phyloP scores from a whole-genome alignment of 1,139 yeast genomes.

The Suhomyces ambrosiae region DNA sequence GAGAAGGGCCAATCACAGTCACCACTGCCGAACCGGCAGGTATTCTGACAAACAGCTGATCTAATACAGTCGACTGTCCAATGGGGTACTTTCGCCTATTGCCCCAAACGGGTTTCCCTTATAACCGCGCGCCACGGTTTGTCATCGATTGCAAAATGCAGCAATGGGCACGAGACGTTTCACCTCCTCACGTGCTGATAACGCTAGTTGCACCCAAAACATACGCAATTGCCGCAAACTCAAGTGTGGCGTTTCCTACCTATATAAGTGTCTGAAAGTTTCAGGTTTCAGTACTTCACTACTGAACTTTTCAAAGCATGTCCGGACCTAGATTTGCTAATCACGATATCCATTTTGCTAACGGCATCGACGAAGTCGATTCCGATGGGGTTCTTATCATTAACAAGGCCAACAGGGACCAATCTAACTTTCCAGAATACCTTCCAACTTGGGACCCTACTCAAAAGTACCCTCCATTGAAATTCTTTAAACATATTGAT shows the following conservation, averaged over 20 bases:
- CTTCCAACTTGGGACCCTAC: conserved; percentile 54
- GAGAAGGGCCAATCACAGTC: not conserved
- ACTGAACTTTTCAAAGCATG: conserved; percentile 2
- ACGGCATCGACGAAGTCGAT: conserved; percentile 38
- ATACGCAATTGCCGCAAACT: conserved; percentile 1
- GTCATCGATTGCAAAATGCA: conserved; percentile 6
- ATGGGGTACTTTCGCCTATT: not conserved
- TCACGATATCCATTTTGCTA: conserved; percentile 44
- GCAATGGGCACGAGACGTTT: conserved; percentile 6
- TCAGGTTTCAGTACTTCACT: not conserved
- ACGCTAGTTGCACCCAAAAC: conserved; percentile 3
- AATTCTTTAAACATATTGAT: conserved; percentile 52
- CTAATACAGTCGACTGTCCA: not conserved
- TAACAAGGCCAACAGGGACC: conserved; percentile 25
- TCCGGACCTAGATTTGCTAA: conserved; percentile 31
- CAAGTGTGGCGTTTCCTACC: conserved; percentile 4
- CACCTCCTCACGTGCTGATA: not conserved
- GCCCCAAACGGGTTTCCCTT: not conserved
- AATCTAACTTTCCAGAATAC: conserved; percentile 39
- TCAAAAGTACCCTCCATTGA: conserved; percentile 46
- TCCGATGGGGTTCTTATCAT: conserved; percentile 40
- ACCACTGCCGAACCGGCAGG: not conserved
- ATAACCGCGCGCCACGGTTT: conserved; percentile 1
- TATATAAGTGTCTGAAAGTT: not conserved
- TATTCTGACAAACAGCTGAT: not conserved